Conservation (phyloP, 2,329 filamentous ascomycete genomes). For the Penicillium crustosum region DNA sequence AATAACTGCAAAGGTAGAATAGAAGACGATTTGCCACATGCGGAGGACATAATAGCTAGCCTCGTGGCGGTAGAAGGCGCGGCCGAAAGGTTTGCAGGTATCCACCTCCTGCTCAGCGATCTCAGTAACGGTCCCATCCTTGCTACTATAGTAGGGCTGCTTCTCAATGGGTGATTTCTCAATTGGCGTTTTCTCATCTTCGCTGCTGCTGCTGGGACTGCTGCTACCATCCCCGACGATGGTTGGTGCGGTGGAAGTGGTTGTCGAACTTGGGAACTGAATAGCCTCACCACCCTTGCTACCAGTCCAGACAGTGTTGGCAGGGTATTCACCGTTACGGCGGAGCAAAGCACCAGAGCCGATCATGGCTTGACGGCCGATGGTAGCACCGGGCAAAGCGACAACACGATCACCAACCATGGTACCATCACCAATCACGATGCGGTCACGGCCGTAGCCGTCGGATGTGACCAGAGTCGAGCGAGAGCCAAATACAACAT, state of each 20-base stretch:
- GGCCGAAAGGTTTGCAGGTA: constrained; percentile 52
- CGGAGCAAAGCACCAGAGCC: constrained; percentile 56
- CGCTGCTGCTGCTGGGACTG: constrained; percentile 10
- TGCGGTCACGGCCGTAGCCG: constrained; percentile 49
- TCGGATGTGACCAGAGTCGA: constrained; percentile 57
- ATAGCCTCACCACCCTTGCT: constrained; percentile 54
- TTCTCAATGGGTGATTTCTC: constrained; percentile 8
- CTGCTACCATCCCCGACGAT: constrained; percentile 13
- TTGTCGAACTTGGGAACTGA: constrained; percentile 38
- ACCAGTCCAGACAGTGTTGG: constrained; percentile 54
- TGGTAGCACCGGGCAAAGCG: constrained; percentile 52
- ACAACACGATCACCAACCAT: constrained; percentile 60
- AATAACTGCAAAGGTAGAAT: constrained; percentile 50
- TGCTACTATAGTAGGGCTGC: not conserved
- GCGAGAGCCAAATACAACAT: constrained; percentile 61
- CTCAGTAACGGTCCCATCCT: not conserved
- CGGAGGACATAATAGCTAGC: constrained; percentile 54
- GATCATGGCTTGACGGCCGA: constrained; percentile 53
- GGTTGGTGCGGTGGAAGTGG: constrained; percentile 16
- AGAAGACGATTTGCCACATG: constrained; percentile 51
- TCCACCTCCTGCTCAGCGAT: constrained; percentile 20
- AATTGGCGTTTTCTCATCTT: not conserved
- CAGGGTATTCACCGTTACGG: constrained; percentile 47
- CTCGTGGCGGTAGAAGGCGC: constrained; percentile 55
- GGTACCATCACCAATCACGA: constrained; percentile 50